A percentile compares a stretch with the other conserved stretches of the same genome.
These are phyloP conservation scores for Trametes maxima DNA, from an alignment of 768 basidiomycete genomes.

Conservation along the genomic window DNA sequence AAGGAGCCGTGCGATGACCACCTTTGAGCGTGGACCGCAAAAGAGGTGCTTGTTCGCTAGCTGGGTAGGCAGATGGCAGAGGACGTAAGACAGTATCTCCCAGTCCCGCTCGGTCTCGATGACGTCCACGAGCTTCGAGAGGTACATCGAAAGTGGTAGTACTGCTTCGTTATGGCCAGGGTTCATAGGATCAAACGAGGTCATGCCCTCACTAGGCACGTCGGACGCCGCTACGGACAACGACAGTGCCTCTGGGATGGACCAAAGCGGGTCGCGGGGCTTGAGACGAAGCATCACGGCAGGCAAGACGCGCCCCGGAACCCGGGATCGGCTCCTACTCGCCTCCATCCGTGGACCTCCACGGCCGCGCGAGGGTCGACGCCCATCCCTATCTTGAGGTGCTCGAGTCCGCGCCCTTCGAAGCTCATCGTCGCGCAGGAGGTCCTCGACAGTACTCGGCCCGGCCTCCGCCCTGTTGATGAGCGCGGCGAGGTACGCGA, in stretches of 20 bases:
- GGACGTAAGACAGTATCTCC: slow-evolving; percentile 90
- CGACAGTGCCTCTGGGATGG: slow-evolving; percentile 63
- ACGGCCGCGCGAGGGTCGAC: slow-evolving; percentile 55
- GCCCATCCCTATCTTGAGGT: slow-evolving; percentile 49
- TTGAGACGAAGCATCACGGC: slow-evolving; percentile 30
- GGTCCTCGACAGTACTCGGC: slow-evolving; percentile 27
- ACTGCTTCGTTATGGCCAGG: slow-evolving; percentile 44
- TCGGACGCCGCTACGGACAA: slow-evolving; percentile 58
- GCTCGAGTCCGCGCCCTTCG: slow-evolving; percentile 51
- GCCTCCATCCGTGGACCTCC: slow-evolving; percentile 47
- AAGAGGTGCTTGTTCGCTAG: slow-evolving; percentile 95
- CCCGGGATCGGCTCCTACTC: slow-evolving; percentile 68
- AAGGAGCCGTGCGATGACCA: slow-evolving; percentile 62
- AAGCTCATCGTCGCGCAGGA: slow-evolving; percentile 35
- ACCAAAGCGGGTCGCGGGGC: slow-evolving; percentile 60
- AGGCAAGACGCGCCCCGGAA: slow-evolving; percentile 36
- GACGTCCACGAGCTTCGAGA: slow-evolving; percentile 61
- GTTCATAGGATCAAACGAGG: slow-evolving; percentile 61
- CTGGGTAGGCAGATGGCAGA: slow-evolving; percentile 90
- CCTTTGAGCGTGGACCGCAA: slow-evolving; percentile 83
- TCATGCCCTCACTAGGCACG: slow-evolving; percentile 65
- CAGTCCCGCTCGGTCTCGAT: slow-evolving; percentile 80
- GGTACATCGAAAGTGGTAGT: slow-evolving; percentile 77
- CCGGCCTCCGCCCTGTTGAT: slow-evolving; percentile 53
- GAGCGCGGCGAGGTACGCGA: slow-evolving; percentile 59